Evolutionary conservation across 805 yeast genomes (phyloP).

Genomic region (Scheffersomyces ergatensis): DNA sequence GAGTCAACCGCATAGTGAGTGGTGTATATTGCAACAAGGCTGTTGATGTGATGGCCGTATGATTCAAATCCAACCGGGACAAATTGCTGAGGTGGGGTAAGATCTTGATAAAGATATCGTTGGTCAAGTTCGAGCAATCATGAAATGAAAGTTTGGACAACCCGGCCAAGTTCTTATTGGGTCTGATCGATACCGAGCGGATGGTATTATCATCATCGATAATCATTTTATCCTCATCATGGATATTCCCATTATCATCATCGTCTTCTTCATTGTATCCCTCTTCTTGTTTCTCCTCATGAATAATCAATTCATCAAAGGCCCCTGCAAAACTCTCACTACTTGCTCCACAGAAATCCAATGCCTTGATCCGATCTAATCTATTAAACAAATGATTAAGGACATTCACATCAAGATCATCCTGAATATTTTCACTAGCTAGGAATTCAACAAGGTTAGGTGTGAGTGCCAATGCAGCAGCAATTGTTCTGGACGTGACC

Average conservation of each 20-base stretch:
- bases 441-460: conserved; percentile 75
- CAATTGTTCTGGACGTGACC: conserved; percentile 75
- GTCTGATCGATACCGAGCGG: neutral
- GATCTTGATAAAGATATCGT: conserved; percentile 51
- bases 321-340: conserved; percentile 60
- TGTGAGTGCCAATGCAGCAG: conserved; percentile 57
- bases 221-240: conserved; percentile 4
- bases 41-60: conserved; percentile 72
- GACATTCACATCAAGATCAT: conserved; percentile 66
- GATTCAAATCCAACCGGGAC: conserved; percentile 73
- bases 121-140: conserved; percentile 78
- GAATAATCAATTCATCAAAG: conserved; percentile 42
- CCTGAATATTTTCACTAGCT: conserved; percentile 83
- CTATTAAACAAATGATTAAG: conserved; percentile 53
- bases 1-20: conserved; percentile 60
- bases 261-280: conserved; percentile 13
- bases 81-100: conserved; percentile 57
- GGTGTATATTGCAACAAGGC: conserved; percentile 54
- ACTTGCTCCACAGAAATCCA: conserved; percentile 89
- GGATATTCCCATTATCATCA: too few relatives aligned
- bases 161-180: conserved; percentile 8
- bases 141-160: conserved; percentile 66
- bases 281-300: conserved; percentile 4
- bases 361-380: conserved; percentile 55
- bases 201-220: conserved; percentile 1